phyloP scores from a whole-genome alignment of 2,329 filamentous ascomycete species.

The Dothistroma pini region DNA sequence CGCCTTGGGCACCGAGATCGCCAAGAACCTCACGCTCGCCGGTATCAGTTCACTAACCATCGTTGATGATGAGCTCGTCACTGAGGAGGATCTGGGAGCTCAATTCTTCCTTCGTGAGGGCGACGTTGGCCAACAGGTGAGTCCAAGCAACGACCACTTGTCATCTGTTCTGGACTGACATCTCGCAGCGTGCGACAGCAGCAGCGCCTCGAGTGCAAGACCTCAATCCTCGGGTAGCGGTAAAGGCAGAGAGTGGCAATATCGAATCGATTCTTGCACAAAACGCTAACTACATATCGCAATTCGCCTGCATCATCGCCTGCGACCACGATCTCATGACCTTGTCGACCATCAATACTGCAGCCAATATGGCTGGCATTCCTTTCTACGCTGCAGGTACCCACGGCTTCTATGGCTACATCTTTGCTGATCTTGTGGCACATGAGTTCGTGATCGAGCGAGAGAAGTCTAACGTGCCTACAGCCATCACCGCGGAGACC shows the following conservation, averaged over 20 bases:
- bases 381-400: slow-evolving; percentile 86
- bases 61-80: slow-evolving; percentile 71
- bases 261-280: slow-evolving; percentile 66
- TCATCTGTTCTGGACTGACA: slow-evolving; percentile 16
- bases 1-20: slow-evolving; percentile 87
- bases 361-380: slow-evolving; percentile 70
- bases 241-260: slow-evolving; percentile 45
- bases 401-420: slow-evolving; percentile 90
- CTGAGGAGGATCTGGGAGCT: slow-evolving; percentile 68
- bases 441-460: slow-evolving; percentile 90
- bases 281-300: slow-evolving; percentile 67
- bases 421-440: slow-evolving; percentile 87
- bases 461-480: slow-evolving; percentile 69
- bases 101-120: slow-evolving; percentile 70
- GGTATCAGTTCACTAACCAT: slow-evolving; percentile 89
- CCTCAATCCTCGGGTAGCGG: slow-evolving; percentile 82
- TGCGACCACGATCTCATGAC: slow-evolving; percentile 77
- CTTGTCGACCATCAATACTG: slow-evolving; percentile 77
- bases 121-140: slow-evolving; percentile 69
- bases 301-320: slow-evolving; percentile 82
- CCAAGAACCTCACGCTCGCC: slow-evolving; percentile 94
- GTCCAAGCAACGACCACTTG: slow-evolving; percentile 13
- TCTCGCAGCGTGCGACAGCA: slow-evolving; percentile 67
- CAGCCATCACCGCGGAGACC: slow-evolving; percentile 61
- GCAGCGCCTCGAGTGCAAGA: slow-evolving; percentile 73